These are phyloP conservation scores for Suhomyces faveliae DNA, from an alignment of 805 yeast species.

Conservation along the genomic window DNA sequence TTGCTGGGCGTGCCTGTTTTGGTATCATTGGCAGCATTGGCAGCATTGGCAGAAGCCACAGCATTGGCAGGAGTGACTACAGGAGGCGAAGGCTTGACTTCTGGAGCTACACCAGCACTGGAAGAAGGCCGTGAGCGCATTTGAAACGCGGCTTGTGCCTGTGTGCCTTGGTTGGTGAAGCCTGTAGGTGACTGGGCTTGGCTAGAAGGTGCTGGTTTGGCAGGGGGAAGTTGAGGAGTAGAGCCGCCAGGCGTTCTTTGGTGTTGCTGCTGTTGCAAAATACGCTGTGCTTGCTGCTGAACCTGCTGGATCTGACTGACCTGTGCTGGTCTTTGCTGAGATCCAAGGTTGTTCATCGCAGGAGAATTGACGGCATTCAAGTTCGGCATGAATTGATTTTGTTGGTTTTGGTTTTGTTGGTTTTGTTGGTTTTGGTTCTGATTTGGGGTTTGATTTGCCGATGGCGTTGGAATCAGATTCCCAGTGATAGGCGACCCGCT, in stretches of 20 bases:
- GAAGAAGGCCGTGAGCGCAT: conserved; percentile 3
- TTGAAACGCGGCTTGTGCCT: neutral
- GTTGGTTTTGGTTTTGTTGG: too few relatives aligned
- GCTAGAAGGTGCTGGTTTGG: conserved; percentile 5
- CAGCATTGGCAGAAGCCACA: conserved; percentile 49
- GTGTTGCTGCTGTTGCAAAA: conserved; percentile 13
- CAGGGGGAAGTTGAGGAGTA: neutral
- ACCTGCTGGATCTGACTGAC: conserved; percentile 14
- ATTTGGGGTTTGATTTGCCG: neutral
- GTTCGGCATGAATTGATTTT: conserved; percentile 2
- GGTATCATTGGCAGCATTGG: conserved; percentile 29
- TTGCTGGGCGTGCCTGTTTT: conserved; percentile 27
- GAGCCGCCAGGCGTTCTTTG: conserved; percentile 2
- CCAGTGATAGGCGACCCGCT: neutral
- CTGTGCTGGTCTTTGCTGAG: conserved; percentile 7
- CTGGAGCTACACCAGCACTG: neutral
- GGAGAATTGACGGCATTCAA: neutral
- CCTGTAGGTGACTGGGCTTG: conserved; percentile 8
- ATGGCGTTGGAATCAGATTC: neutral
- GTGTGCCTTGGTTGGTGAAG: conserved; percentile 2
- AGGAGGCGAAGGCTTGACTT: conserved; percentile 22
- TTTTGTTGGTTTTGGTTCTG: too few relatives aligned
- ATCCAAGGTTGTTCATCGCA: neutral
- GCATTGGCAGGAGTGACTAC: conserved; percentile 13
- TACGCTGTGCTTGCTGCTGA: conserved; percentile 14